A percentile compares a stretch with the other conserved stretches of the same genome.
These are phyloP conservation scores for Ceratocystis cacaofunesta DNA, from an alignment of 2,329 filamentous ascomycete genomes.

Conservation along the genomic window DNA sequence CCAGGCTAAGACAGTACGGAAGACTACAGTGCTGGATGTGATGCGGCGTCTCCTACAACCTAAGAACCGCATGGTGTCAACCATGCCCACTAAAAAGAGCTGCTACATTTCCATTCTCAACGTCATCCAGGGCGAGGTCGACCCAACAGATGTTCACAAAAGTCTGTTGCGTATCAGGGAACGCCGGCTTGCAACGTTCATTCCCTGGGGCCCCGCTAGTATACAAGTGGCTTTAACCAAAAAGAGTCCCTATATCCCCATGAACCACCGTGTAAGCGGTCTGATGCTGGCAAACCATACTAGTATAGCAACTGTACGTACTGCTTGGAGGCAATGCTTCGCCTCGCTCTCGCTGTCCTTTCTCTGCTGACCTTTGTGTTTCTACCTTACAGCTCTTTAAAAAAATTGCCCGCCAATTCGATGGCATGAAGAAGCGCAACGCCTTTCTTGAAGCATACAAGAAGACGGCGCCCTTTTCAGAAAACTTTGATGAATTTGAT, in stretches of 20 bases:
- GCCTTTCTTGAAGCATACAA: slow-evolving; percentile 95
- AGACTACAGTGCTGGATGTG: slow-evolving; percentile 93
- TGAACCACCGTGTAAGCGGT: slow-evolving; percentile 85
- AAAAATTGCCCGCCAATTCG: slow-evolving; percentile 81
- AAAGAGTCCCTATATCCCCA: slow-evolving; percentile 88
- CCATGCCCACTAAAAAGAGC: slow-evolving; percentile 85
- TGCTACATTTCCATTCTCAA: slow-evolving; percentile 99
- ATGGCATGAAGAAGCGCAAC: slow-evolving; percentile 86
- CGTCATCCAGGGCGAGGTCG: slow-evolving; percentile 96
- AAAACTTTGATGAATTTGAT: slow-evolving; percentile 88
- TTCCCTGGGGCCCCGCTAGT: slow-evolving; percentile 93
- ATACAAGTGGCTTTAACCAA: slow-evolving; percentile 96
- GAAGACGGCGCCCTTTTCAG: slow-evolving; percentile 82
- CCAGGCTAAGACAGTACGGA: slow-evolving; percentile 91
- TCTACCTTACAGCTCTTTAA: slow-evolving; percentile 57
- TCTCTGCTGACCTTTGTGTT: background rate
- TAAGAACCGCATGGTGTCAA: slow-evolving; percentile 98
- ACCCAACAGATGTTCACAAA: slow-evolving; percentile 97
- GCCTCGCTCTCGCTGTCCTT: background rate
- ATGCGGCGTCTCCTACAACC: slow-evolving; percentile 92
- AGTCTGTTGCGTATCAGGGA: slow-evolving; percentile 91
- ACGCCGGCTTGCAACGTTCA: slow-evolving; percentile 84
- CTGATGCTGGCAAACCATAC: slow-evolving; percentile 98
- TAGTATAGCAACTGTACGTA: slow-evolving; percentile 62
- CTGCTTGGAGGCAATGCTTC: no score